Evolutionary conservation across 305 asterid genomes (phyloP).

Genomic region (Andrographis paniculata): DNA sequence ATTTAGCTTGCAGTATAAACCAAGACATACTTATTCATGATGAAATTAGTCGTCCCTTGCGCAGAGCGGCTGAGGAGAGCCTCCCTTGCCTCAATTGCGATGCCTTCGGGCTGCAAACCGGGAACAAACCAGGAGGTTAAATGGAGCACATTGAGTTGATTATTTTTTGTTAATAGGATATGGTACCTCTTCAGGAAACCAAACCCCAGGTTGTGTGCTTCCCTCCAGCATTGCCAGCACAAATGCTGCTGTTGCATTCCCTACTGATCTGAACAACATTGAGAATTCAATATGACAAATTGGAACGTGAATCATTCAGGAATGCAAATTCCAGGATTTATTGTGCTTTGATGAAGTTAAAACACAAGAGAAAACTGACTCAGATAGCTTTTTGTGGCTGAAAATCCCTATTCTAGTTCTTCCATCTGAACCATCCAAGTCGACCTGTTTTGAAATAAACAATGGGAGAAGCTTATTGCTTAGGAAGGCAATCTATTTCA

Average conservation of each 20-base stretch:
- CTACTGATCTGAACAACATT: constrained; percentile 57
- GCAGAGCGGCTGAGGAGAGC: constrained; percentile 69
- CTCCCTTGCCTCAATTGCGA: constrained; percentile 84
- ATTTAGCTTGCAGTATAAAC: neutral
- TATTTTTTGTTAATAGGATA: neutral
- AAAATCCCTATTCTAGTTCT: constrained; percentile 59
- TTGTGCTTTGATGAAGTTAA: neutral
- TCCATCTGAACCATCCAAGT: constrained; percentile 68
- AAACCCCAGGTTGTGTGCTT: constrained; percentile 74
- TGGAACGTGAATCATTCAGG: neutral
- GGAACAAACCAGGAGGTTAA: neutral
- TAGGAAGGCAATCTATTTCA: neutral
- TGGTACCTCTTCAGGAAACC: constrained; percentile 86
- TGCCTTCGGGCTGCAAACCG: constrained; percentile 81
- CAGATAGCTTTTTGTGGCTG: constrained; percentile 68
- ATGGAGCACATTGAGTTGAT: neutral
- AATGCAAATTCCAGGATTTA: neutral
- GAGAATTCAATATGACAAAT: constrained; percentile 1
- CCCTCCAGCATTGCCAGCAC: constrained; percentile 78
- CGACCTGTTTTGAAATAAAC: constrained; percentile 62
- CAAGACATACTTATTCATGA: constrained; percentile 75
- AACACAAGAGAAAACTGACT: constrained; percentile 26
- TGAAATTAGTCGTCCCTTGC: constrained; percentile 73
- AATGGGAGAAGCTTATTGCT: too few species aligned
- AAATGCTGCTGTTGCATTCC: constrained; percentile 58